Percentiles rank a stretch among this genome's conserved stretches.
Evolutionary conservation across 495 filamentous ascomycete species (phyloP).

Genomic region (Daldinia loculata): DNA sequence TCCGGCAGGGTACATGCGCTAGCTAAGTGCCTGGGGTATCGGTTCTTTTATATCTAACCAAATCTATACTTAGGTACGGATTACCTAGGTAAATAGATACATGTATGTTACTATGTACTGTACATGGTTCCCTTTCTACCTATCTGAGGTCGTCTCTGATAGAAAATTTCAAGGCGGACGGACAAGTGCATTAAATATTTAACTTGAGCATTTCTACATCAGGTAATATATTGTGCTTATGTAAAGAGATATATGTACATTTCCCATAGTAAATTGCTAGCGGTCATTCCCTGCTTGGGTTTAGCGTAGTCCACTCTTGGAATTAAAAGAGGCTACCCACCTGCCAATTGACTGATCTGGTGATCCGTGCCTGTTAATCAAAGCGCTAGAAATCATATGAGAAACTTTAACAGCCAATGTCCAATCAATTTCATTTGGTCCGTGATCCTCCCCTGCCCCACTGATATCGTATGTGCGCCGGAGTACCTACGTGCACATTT

Average conservation of each 20-base stretch:
- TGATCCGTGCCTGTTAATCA: slow-evolving; percentile 42
- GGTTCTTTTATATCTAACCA: neutral
- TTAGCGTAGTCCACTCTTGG: slow-evolving; percentile 26
- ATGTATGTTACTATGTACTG: too few relatives aligned
- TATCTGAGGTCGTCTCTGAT: neutral
- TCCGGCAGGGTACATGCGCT: neutral
- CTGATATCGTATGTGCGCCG: slow-evolving; percentile 1
- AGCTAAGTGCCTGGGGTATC: neutral
- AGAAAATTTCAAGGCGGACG: neutral
- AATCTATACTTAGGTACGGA: too few relatives aligned
- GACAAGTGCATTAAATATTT: neutral
- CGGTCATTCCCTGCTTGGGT: slow-evolving; percentile 21
- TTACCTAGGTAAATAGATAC: too few relatives aligned
- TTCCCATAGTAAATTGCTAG: neutral
- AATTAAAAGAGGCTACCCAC: slow-evolving; percentile 29
- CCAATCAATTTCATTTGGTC: slow-evolving; percentile 14
- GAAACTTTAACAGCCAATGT: slow-evolving; percentile 40
- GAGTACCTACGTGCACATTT: slow-evolving; percentile 15
- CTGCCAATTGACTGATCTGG: slow-evolving; percentile 16
- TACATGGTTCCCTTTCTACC: neutral
- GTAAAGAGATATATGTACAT: neutral
- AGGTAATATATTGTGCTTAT: neutral
- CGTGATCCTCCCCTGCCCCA: slow-evolving; percentile 25
- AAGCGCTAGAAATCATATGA: slow-evolving; percentile 33
- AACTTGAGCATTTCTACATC: neutral